phyloP scores from a whole-genome alignment of 139 green algal species.

The Desmodesmus armatus region DNA sequence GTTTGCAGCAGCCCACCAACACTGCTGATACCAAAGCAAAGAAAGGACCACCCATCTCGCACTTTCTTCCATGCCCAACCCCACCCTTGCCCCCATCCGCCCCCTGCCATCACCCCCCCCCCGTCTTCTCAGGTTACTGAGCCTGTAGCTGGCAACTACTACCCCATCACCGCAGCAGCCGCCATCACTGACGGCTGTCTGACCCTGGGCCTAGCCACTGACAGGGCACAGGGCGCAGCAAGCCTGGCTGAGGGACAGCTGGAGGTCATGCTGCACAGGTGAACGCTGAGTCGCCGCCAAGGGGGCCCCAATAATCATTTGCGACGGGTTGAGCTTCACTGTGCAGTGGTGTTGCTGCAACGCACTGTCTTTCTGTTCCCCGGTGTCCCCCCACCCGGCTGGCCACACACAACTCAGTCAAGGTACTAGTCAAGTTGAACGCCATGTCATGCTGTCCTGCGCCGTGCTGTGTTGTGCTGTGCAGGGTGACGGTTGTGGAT shows the following conservation, averaged over 20 bases:
- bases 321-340: too few species aligned
- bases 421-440: background rate
- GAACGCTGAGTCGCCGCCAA: too few species aligned
- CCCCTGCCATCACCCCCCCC: too few species aligned
- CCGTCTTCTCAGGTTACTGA: background rate
- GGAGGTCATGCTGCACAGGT: constrained; percentile 63
- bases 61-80: too few species aligned
- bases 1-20: too few species aligned
- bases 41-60: too few species aligned
- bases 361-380: background rate
- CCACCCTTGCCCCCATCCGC: too few species aligned
- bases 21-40: too few species aligned
- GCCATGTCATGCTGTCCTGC: background rate
- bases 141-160: constrained; percentile 77
- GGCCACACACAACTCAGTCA: too few species aligned
- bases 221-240: constrained; percentile 72
- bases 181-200: constrained; percentile 51
- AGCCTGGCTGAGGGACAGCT: constrained; percentile 53
- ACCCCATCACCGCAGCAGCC: constrained; percentile 77
- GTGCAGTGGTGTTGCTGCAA: background rate
- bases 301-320: too few species aligned
- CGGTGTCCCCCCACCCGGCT: too few species aligned
- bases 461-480: background rate
- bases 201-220: constrained; percentile 65
- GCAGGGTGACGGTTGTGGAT: constrained; percentile 54